Conservation (phyloP, 441 rosid genomes). For the Bocquillonia castaneifolia region DNA sequence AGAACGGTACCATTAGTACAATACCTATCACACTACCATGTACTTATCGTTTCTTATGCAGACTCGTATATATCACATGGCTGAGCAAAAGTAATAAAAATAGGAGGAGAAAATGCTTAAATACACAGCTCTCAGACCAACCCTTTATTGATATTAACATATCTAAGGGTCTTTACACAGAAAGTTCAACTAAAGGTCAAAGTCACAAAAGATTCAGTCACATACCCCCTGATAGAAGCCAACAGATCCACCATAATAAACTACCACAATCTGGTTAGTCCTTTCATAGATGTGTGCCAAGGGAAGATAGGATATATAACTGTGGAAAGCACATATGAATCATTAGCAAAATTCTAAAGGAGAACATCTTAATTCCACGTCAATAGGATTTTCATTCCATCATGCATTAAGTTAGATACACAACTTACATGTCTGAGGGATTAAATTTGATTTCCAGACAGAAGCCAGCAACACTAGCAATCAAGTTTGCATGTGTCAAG, state of each 20-base stretch:
- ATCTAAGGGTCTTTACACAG: background rate
- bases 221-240: constrained; percentile 99
- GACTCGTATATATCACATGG: background rate
- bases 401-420: constrained; percentile 6
- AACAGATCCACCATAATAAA: constrained; percentile 69
- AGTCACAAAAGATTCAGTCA: constrained; percentile 18
- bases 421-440: constrained; percentile 80
- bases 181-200: background rate
- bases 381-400: constrained; percentile 2
- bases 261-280: constrained; percentile 52
- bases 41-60: background rate
- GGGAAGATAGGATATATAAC: constrained; percentile 96
- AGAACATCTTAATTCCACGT: background rate
- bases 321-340: constrained; percentile 30
- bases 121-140: background rate
- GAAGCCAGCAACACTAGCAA: constrained; percentile 82
- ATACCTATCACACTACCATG: background rate
- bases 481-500: constrained; percentile 77
- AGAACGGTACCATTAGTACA: background rate
- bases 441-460: constrained; percentile 37
- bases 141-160: background rate
- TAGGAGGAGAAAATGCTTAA: background rate
- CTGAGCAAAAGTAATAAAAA: background rate
- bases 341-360: constrained; percentile 16
- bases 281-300: constrained; percentile 97